Evolutionary conservation across 2,329 filamentous ascomycete species (phyloP), one percentile per base, ranked within the genome.

Genomic region (Kalmusia sp.): DNA sequence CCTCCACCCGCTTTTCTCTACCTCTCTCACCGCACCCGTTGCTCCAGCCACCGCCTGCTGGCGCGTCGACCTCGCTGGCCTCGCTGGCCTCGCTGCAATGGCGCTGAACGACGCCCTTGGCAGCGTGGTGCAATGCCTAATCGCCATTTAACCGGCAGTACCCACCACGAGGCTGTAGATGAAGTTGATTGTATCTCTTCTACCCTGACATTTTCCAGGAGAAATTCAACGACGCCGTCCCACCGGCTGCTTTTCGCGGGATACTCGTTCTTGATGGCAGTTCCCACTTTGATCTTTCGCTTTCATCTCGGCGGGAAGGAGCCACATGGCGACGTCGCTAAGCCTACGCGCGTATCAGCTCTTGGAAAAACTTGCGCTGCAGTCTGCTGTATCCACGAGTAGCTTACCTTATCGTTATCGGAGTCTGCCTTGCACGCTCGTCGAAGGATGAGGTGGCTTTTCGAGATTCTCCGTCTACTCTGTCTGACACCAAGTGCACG

Each of bases 91-190:
- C 15, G 30, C 39, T 30, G 39, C 24, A n/a, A n/a, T n/a, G n/a
- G 27, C 28, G 24, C 12, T 15, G 41, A 24, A 38, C n/a, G 2
- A 14, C 24, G 31, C 22, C 25, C 31, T 38, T 49, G 22, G 17
- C 52, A 15, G 15, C 31, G 14, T 35, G 7, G 19, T 38, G 24
- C 27, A 38, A 33, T 33, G 30, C 47, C 51, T 54, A 45, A 39
- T 47, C 22, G 35, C 30, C 25, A 52, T 60, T 57, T 58, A 55
- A 41, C 58, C 54, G 52, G 47, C 52, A 41, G 41, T 43, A 27
- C 30, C 41, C n/a, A 11, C 54, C 53, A 53, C 50, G 50, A 52
- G 17, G 38, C 31, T 33, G 19, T 53, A 56, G 47, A 57, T 54
- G 52, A 54, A 53, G 12, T 27, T 19, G 21, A 7, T 49, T 35